Conservation (phyloP, 164 flowering plant species). For the Houttuynia cordata region DNA sequence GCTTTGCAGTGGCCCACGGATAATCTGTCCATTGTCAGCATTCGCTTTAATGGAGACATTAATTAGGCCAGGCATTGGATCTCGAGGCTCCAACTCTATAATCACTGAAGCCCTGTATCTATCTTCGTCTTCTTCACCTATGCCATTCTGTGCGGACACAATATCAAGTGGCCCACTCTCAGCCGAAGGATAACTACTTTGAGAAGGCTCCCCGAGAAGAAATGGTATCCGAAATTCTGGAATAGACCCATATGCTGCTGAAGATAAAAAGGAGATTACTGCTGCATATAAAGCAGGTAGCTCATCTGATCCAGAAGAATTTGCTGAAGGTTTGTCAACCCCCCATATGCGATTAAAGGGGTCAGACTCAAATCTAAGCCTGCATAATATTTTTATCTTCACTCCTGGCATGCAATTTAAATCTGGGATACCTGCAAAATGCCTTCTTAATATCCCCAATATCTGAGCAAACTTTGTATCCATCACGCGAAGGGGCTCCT, state of each 20-base stretch:
- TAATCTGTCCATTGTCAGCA: slow-evolving; percentile 67
- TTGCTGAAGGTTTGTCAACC: slow-evolving; percentile 16
- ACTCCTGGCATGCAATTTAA: slow-evolving; percentile 70
- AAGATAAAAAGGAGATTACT: slow-evolving; percentile 64
- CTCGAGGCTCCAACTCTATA: slow-evolving; percentile 72
- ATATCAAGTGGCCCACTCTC: slow-evolving; percentile 29
- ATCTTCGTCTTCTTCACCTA: slow-evolving; percentile 20
- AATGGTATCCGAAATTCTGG: slow-evolving; percentile 63
- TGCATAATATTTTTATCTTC: slow-evolving; percentile 57
- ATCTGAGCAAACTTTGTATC: slow-evolving; percentile 68
- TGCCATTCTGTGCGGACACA: slow-evolving; percentile 36
- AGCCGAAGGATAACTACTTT: slow-evolving; percentile 10
- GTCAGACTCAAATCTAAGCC: slow-evolving; percentile 57
- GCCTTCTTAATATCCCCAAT: slow-evolving; percentile 45
- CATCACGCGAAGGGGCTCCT: slow-evolving; percentile 69
- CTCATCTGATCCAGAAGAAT: slow-evolving; percentile 26
- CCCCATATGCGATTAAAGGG: slow-evolving; percentile 50
- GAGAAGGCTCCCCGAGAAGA: slow-evolving; percentile 57
- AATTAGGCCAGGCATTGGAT: slow-evolving; percentile 81
- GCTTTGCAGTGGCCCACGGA: slow-evolving; percentile 55
- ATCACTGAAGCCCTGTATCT: slow-evolving; percentile 34
- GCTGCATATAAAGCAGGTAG: slow-evolving; percentile 83
- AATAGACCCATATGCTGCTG: slow-evolving; percentile 82
- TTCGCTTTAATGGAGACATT: slow-evolving; percentile 70
- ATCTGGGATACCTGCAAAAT: slow-evolving; percentile 82